A percentile compares a stretch with the other conserved stretches of the same genome.
phyloP scores from a whole-genome alignment of 1,284 basidiomycete species.

The Fereydounia khargensis region DNA sequence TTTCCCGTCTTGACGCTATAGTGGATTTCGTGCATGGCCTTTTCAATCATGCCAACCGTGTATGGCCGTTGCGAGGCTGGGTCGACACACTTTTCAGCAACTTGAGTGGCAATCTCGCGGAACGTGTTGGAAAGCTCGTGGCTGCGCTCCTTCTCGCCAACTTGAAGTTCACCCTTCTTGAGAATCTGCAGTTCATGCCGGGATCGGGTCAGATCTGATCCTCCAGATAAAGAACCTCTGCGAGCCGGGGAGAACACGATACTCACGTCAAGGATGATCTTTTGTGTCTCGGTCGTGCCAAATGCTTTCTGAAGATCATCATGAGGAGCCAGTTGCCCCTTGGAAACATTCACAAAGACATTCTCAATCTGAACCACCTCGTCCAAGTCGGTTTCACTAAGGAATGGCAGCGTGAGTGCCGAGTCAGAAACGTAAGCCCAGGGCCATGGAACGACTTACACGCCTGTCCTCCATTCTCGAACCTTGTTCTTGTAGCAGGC shows the following conservation, averaged over 20 bases:
- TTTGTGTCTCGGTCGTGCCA: constrained; percentile 70
- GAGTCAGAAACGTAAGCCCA: not conserved
- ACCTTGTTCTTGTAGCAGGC: constrained; percentile 99
- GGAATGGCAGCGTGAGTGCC: not conserved
- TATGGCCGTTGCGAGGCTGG: constrained; percentile 84
- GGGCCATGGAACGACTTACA: constrained; percentile 59
- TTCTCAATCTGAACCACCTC: constrained; percentile 96
- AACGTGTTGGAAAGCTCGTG: constrained; percentile 80
- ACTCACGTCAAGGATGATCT: constrained; percentile 84
- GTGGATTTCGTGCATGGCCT: constrained; percentile 91
- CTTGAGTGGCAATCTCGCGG: constrained; percentile 88
- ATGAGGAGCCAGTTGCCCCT: constrained; percentile 85
- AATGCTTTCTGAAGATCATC: constrained; percentile 91
- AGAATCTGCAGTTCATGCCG: too few relatives aligned
- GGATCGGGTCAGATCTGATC: too few relatives aligned
- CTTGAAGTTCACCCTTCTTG: constrained; percentile 93
- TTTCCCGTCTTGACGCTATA: constrained; percentile 85
- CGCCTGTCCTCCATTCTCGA: constrained; percentile 87
- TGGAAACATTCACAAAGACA: constrained; percentile 93
- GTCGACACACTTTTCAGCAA: constrained; percentile 93
- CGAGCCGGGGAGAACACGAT: not conserved
- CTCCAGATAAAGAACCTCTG: too few relatives aligned
- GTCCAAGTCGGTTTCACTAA: constrained; percentile 78
- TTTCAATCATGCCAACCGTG: constrained; percentile 93
- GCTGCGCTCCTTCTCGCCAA: constrained; percentile 92